Base-by-base conservation (phyloP, 768 basidiomycete species). In the Boletus pseudo-olivaceus region DNA sequence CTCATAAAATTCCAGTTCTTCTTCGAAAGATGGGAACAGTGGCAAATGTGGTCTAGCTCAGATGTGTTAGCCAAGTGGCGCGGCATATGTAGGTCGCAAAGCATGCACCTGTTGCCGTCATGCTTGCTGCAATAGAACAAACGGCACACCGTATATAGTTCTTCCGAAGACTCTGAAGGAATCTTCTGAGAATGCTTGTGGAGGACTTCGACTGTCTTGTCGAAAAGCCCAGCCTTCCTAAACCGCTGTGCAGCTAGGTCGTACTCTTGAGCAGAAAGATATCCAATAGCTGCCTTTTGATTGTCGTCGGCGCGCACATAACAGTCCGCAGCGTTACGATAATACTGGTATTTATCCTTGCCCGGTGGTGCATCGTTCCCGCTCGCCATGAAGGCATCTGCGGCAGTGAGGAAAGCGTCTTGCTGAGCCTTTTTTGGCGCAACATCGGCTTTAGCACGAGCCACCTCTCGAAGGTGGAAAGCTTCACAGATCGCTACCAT, bases 1-100 rank as follows among this genome's bases (percentile, higher is more conserved):
- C 51, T 84, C 78, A 17, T 83, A 72, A 53, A 82, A 88, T 35
- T 78, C 76, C n/a, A 84, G 57, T 19, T 74, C 73, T 20, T 84
- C 81, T 20, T 87, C 79, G 1, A 74, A 67, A 1, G 76, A 71
- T 0, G 70, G 56, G 54, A 88, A 88, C 4, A 88, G 63, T 7
- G 51, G 69, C 50, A 23, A 76, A 76, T 64, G 78, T 70, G 70
- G 65, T 20, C 87, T 87, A 38, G 58, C 12, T 42, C 39, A 33
- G 37, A 27, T 12, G 11, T 15, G 8, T 66, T 14, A 56, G 46
- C n/a, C 20, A 20, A 15, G n/a, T 12, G 14, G 46, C 4, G 5
- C 4, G 10, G 46, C 1, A 46, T 56, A 52, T 30, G 7, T 0
- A 34, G 10, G 35, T 26, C 19, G 44, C 29, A 41, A 35, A 19